phyloP scores from a whole-genome alignment of 73 alveolate species.

The Tetrahymena elliotti region DNA sequence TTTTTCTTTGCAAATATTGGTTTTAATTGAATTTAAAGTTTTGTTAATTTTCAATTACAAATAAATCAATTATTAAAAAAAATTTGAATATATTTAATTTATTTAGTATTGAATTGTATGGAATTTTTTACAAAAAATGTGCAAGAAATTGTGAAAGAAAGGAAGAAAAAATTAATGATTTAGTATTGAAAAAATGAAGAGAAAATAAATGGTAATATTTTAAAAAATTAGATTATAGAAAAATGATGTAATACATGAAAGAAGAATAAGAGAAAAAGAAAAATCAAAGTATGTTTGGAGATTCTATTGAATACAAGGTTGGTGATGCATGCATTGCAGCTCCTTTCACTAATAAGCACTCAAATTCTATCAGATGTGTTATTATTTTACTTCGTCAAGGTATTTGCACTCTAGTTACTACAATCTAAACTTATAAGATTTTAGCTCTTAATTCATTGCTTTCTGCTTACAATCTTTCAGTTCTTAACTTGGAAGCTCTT shows the following conservation, averaged over 20 bases:
- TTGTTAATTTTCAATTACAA: too few species aligned
- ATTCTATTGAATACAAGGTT: conserved; percentile 50
- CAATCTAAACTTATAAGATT: conserved; percentile 36
- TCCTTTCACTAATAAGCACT: conserved; percentile 89
- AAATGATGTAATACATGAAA: conserved; percentile 49
- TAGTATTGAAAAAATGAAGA: too few species aligned
- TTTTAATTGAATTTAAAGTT: too few species aligned
- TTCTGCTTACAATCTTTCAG: conserved; percentile 11
- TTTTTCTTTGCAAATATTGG: neutral
- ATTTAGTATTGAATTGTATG: too few species aligned
- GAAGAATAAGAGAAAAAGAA: conserved; percentile 29
- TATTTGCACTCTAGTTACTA: conserved; percentile 41
- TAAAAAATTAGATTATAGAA: conserved; percentile 51
- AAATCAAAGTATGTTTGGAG: conserved; percentile 43
- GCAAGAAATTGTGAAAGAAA: too few species aligned
- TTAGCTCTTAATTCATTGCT: conserved; percentile 7
- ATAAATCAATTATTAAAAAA: too few species aligned
- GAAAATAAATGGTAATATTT: too few species aligned
- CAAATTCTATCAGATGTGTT: conserved; percentile 76
- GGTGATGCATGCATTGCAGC: conserved; percentile 99
- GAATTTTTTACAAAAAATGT: too few species aligned
- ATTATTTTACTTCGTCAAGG: conserved; percentile 84
- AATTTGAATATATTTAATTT: too few species aligned
- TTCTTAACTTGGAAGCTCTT: conserved; percentile 12
- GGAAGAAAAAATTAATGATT: too few species aligned